Percentiles rank a stretch among this genome's conserved stretches.
These are phyloP conservation scores for Penicillium vulpinum DNA, from an alignment of 2,329 filamentous ascomycete genomes.

Conservation along the genomic window DNA sequence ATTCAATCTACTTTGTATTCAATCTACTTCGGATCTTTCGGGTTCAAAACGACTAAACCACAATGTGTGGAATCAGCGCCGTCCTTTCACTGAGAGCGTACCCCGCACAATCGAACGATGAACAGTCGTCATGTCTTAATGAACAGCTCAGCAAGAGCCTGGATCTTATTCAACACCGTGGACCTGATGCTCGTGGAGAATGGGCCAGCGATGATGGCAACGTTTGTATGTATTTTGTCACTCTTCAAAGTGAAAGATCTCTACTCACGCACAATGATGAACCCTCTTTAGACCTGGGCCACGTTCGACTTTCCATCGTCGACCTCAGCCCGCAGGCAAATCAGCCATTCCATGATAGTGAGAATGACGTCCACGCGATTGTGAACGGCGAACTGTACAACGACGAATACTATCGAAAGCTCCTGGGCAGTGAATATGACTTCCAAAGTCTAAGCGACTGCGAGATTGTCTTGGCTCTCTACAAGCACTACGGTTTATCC, in stretches of 20 bases:
- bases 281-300: slow-evolving; percentile 43
- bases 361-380: slow-evolving; percentile 52
- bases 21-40: too few relatives aligned
- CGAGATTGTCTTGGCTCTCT: slow-evolving; percentile 56
- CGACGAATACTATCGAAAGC: slow-evolving; percentile 46
- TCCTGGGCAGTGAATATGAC: slow-evolving; percentile 42
- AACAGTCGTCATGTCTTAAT: too few relatives aligned
- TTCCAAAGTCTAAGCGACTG: slow-evolving; percentile 53
- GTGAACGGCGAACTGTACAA: slow-evolving; percentile 64
- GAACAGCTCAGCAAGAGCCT: too few relatives aligned
- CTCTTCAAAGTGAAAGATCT: too few relatives aligned
- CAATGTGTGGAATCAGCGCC: too few relatives aligned
- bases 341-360: slow-evolving; percentile 49
- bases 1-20: too few relatives aligned
- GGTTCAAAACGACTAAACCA: too few relatives aligned
- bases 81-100: too few relatives aligned
- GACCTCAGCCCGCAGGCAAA: slow-evolving; percentile 50
- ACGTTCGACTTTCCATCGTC: slow-evolving; percentile 56
- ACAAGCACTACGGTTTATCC: slow-evolving; percentile 50
- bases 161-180: slow-evolving; percentile 46
- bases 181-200: slow-evolving; percentile 47
- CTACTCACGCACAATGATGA: not conserved
- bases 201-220: slow-evolving; percentile 49
- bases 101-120: too few relatives aligned
- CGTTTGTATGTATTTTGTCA: slow-evolving; percentile 35